Evolutionary conservation across 176 grass and related monocot species (phyloP).

Genomic region (Rhynchospora pubera): DNA sequence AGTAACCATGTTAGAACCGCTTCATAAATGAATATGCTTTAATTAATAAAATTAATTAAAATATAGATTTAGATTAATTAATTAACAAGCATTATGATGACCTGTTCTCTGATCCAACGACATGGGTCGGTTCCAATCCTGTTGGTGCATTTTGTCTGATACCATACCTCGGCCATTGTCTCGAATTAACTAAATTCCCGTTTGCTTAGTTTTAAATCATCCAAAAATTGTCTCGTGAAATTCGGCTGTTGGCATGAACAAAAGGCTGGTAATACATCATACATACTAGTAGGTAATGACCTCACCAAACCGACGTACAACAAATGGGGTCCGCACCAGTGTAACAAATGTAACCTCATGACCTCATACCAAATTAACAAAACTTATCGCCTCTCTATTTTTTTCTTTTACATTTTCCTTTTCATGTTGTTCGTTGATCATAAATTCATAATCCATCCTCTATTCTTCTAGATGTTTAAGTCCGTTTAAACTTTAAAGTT

Average conservation of each 20-base stretch:
- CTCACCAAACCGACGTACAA: slow-evolving; percentile 14
- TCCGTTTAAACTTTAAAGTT: not conserved
- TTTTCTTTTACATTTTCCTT: not conserved
- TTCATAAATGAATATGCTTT: not conserved
- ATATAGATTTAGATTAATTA: not conserved
- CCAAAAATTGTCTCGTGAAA: slow-evolving; percentile 3
- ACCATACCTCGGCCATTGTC: slow-evolving; percentile 3
- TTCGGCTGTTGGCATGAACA: not conserved
- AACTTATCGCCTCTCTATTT: not conserved
- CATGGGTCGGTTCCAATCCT: not conserved
- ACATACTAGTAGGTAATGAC: slow-evolving; percentile 15
- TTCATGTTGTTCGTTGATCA: not conserved
- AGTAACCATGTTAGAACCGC: slow-evolving; percentile 1
- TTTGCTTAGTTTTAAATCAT: slow-evolving; percentile 15
- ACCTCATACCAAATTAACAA: slow-evolving; percentile 17
- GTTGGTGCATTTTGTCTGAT: not conserved
- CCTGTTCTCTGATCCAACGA: not conserved
- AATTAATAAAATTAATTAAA: not conserved
- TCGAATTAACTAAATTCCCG: slow-evolving; percentile 18
- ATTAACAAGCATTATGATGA: not conserved
- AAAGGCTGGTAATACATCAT: slow-evolving; percentile 18
- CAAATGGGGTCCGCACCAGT: not conserved
- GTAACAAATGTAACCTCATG: slow-evolving; percentile 2
- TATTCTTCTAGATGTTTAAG: not conserved
- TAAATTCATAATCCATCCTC: not conserved